A percentile compares a stretch with the other conserved stretches of the same genome.
Evolutionary conservation across 179 eudicot genomes (phyloP).

Genomic region (Beta corolliflora): DNA sequence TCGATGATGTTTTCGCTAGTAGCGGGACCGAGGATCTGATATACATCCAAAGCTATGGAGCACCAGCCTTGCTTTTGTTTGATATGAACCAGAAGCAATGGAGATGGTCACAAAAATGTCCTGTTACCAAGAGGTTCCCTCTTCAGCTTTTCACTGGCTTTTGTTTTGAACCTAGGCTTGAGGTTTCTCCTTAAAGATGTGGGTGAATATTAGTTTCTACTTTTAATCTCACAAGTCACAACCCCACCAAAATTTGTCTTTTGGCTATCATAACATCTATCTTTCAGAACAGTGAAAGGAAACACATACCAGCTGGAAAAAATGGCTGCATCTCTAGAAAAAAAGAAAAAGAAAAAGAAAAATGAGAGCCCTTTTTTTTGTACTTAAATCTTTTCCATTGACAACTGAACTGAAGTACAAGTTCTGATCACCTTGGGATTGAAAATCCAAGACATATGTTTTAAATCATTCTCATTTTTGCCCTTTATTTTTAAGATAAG

Average conservation of each 20-base stretch:
- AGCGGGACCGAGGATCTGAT: conserved; percentile 74
- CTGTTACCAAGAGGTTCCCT: conserved; percentile 83
- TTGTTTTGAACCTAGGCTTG: conserved; percentile 95
- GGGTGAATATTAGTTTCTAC: not conserved
- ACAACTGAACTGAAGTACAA: conserved; percentile 31
- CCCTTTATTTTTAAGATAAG: not conserved
- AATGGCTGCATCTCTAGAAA: conserved; percentile 18
- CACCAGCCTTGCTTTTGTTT: conserved; percentile 70
- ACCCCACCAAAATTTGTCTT: conserved; percentile 10
- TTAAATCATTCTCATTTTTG: conserved; percentile 1
- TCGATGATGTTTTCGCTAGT: conserved; percentile 94
- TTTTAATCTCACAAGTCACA: not conserved
- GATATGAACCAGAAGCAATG: conserved; percentile 66
- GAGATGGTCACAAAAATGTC: conserved; percentile 94
- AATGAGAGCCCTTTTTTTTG: not conserved
- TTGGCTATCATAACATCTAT: conserved; percentile 15
- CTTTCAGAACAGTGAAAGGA: conserved; percentile 25
- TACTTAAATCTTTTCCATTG: not conserved
- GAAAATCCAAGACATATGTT: conserved; percentile 13
- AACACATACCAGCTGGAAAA: conserved; percentile 37
- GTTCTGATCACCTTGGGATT: conserved; percentile 31
- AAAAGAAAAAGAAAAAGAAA: conserved; percentile 1
- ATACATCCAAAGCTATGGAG: conserved; percentile 90
- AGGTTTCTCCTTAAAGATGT: conserved; percentile 49
- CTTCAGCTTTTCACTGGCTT: conserved; percentile 96